A percentile compares a stretch with the other conserved stretches of the same genome.
phyloP scores from a whole-genome alignment of 495 filamentous ascomycete species.

The Talaromyces thailandensis region DNA sequence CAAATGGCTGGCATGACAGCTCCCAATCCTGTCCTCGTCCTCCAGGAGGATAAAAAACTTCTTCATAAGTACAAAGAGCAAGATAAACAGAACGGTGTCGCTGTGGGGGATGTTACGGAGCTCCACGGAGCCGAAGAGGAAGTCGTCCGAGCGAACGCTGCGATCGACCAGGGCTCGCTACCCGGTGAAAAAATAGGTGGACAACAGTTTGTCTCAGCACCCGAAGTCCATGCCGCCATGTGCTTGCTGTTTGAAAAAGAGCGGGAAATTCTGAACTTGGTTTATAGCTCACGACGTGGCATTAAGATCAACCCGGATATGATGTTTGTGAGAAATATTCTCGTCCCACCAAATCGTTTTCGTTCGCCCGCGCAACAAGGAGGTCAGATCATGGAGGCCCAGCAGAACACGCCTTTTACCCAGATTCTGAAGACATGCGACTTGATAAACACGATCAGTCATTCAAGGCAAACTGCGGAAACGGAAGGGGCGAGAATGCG shows the following conservation, averaged over 20 bases:
- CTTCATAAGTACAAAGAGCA: slow-evolving; percentile 24
- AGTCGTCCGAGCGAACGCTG: slow-evolving; percentile 51
- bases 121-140: slow-evolving; percentile 57
- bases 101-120: slow-evolving; percentile 19
- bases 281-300: slow-evolving; percentile 68
- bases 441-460: slow-evolving; percentile 63
- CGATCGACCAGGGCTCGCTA: slow-evolving; percentile 12
- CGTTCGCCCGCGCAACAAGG: slow-evolving; percentile 81
- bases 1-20: slow-evolving; percentile 56
- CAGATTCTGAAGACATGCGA: slow-evolving; percentile 64
- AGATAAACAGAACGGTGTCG: slow-evolving; percentile 10
- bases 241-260: slow-evolving; percentile 80
- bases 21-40: slow-evolving; percentile 49
- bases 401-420: slow-evolving; percentile 79
- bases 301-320: slow-evolving; percentile 60
- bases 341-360: slow-evolving; percentile 88
- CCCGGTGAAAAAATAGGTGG: slow-evolving; percentile 16
- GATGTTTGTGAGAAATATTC: slow-evolving; percentile 80
- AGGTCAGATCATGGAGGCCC: slow-evolving; percentile 69
- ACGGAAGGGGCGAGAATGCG: slow-evolving; percentile 29
- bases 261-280: slow-evolving; percentile 63
- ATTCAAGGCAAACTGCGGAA: slow-evolving; percentile 52
- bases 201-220: slow-evolving; percentile 63
- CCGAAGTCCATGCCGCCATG: slow-evolving; percentile 68
- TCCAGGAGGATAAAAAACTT: slow-evolving; percentile 30